Percentiles rank a stretch among this genome's conserved stretches.
Evolutionary conservation across 2,329 filamentous ascomycete species (phyloP).

Genomic region (Fusarium caatingaense): DNA sequence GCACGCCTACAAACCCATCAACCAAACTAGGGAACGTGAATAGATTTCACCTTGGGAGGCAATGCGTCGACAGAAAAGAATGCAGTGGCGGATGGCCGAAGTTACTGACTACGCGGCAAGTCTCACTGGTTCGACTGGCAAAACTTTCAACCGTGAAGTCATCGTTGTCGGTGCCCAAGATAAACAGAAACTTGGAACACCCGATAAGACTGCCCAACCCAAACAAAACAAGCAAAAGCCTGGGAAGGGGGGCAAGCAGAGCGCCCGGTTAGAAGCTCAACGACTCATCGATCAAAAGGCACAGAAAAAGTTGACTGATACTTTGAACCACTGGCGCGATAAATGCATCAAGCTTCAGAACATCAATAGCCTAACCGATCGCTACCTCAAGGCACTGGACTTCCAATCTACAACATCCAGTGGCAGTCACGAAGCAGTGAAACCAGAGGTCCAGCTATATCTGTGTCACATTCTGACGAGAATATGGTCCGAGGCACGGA

Average conservation of each 20-base stretch:
- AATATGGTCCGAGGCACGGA: slow-evolving; percentile 1
- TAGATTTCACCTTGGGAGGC: slow-evolving; percentile 37
- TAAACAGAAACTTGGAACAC: neutral
- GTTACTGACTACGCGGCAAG: slow-evolving; percentile 77
- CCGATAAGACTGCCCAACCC: neutral
- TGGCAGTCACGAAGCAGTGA: neutral
- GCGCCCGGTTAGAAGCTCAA: slow-evolving; percentile 50
- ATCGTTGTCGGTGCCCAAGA: slow-evolving; percentile 59
- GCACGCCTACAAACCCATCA: slow-evolving; percentile 68
- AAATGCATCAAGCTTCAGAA: slow-evolving; percentile 60
- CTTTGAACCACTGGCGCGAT: slow-evolving; percentile 58
- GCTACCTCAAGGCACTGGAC: slow-evolving; percentile 61
- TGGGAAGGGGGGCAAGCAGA: slow-evolving; percentile 52
- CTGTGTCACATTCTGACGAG: slow-evolving; percentile 3
- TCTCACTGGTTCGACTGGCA: slow-evolving; percentile 72
- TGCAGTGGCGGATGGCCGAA: slow-evolving; percentile 67
- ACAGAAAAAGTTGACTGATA: slow-evolving; percentile 43
- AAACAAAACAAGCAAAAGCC: slow-evolving; percentile 41
- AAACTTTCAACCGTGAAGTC: slow-evolving; percentile 71
- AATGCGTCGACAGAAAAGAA: slow-evolving; percentile 64
- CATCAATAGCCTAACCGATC: slow-evolving; percentile 54
- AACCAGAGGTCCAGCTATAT: slow-evolving; percentile 8
- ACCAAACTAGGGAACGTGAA: slow-evolving; percentile 54
- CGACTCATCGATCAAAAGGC: slow-evolving; percentile 51
- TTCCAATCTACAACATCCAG: slow-evolving; percentile 53